Conservation (phyloP, 805 yeast genomes). For the Wickerhamomyces sydowiorum region DNA sequence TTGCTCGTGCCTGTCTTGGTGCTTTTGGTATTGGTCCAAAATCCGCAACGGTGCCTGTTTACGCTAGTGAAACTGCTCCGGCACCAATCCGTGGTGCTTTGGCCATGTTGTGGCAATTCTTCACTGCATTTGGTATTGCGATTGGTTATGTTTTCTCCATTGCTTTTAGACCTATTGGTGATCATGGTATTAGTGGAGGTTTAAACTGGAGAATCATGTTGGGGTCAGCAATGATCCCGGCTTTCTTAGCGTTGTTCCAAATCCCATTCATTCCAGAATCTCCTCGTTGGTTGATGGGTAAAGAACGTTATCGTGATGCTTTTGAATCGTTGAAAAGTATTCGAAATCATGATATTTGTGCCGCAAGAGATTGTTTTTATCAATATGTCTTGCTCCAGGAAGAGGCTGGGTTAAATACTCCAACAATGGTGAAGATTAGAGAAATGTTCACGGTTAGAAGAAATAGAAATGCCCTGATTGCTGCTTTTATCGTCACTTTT, state of each 20-base stretch:
- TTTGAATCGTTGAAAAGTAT: slow-evolving; percentile 43
- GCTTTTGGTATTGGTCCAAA: slow-evolving; percentile 63
- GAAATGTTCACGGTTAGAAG: slow-evolving; percentile 70
- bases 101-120: slow-evolving; percentile 72
- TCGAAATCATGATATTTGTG: slow-evolving; percentile 47
- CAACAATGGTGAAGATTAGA: slow-evolving; percentile 40
- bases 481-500: slow-evolving; percentile 78
- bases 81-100: slow-evolving; percentile 58
- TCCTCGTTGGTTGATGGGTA: slow-evolving; percentile 76
- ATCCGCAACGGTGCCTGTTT: slow-evolving; percentile 70
- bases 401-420: slow-evolving; percentile 45
- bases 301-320: slow-evolving; percentile 55
- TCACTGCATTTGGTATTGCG: slow-evolving; percentile 72
- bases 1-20: slow-evolving; percentile 60
- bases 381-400: slow-evolving; percentile 60
- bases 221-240: slow-evolving; percentile 64
- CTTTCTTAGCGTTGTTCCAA: slow-evolving; percentile 51
- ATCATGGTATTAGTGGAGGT: slow-evolving; percentile 29
- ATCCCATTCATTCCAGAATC: slow-evolving; percentile 69
- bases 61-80: slow-evolving; percentile 62
- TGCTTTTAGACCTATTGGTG: slow-evolving; percentile 52
- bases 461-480: slow-evolving; percentile 77
- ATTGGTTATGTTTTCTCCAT: slow-evolving; percentile 62
- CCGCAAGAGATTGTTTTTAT: slow-evolving; percentile 69
- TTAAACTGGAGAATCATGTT: slow-evolving; percentile 69